These are phyloP conservation scores for Claviceps citrina DNA, from an alignment of 2,329 filamentous ascomycete species.

Conservation along the genomic window DNA sequence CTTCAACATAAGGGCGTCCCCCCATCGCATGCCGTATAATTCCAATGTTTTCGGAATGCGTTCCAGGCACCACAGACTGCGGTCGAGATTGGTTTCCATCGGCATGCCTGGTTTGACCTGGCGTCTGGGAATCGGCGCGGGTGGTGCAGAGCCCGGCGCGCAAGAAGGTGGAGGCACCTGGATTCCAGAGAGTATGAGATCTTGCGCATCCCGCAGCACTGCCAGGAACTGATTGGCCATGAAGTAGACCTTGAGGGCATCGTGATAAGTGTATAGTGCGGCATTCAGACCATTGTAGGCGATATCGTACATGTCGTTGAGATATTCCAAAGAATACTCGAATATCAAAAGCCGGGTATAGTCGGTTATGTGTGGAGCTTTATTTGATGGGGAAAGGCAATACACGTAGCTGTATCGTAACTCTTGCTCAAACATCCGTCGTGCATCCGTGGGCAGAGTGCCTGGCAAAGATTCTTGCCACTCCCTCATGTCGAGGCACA, in stretches of 20 bases:
- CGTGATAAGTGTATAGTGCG: slow-evolving; percentile 71
- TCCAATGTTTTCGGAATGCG: slow-evolving; percentile 37
- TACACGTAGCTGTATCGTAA: slow-evolving; percentile 83
- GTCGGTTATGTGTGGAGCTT: slow-evolving; percentile 55
- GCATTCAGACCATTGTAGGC: slow-evolving; percentile 42
- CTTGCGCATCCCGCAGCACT: slow-evolving; percentile 41
- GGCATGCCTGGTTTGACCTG: slow-evolving; percentile 20
- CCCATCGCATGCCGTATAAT: slow-evolving; percentile 45
- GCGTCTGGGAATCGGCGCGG: slow-evolving; percentile 37
- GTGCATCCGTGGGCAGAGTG: slow-evolving; percentile 47
- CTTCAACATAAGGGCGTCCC: slow-evolving; percentile 37
- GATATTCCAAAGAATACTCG: slow-evolving; percentile 71
- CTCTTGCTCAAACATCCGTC: slow-evolving; percentile 73
- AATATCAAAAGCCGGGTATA: slow-evolving; percentile 72
- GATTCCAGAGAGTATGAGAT: slow-evolving; percentile 37
- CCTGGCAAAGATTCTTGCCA: slow-evolving; percentile 69
- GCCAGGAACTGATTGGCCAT: slow-evolving; percentile 49
- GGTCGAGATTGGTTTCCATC: slow-evolving; percentile 34
- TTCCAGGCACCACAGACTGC: slow-evolving; percentile 40
- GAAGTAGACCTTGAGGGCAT: slow-evolving; percentile 71
- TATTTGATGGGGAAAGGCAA: slow-evolving; percentile 65
- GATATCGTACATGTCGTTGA: slow-evolving; percentile 56
- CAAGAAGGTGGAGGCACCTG: slow-evolving; percentile 30
- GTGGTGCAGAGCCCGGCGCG: slow-evolving; percentile 30
- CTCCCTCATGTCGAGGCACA: slow-evolving; percentile 58